Evolutionary conservation across 140 eudicot species (phyloP), one percentile per base, ranked within the genome.

Genomic region (Anethum foeniculum): DNA sequence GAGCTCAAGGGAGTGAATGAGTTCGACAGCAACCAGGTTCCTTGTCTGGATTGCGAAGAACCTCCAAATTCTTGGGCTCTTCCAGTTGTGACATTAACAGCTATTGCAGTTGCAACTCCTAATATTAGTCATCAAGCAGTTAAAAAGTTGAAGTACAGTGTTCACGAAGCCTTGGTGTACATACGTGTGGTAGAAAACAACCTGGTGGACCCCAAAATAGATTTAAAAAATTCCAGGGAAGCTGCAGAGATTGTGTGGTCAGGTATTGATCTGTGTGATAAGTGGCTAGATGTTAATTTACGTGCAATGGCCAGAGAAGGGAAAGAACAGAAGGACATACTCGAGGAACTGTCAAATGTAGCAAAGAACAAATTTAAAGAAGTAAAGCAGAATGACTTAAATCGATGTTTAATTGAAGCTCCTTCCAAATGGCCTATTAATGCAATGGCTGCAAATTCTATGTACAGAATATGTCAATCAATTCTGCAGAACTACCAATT

Each of bases 1-100:
- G 84, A 74, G 14, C 89, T 90, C 56, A 78, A 69, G 36, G 91
- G 93, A 15, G 85, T 87, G 10, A 28, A 58, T 6, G 86, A 86
- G 64, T 90, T 92, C 43, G 93, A 90, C 72, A 86, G 86, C 60
- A 79, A 84, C 64, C 43, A 62, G 56, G 76, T 90, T 77, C 89
- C 90, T 43, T 83, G 90, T 25, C 82, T 90, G 48, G 72, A 85
- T 71, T 43, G 77, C 52, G 85, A 47, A 39, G 86, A 87, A 38
- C 95, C 96, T 25, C 95, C 91, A 2, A 87, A 90, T 69, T 90
- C 89, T 85, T 92, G 97, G 97, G 95, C 93, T 77, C 90, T 92
- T 16, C 97, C 97, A 4, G 82, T 92, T 43, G 96, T 90, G 78
- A 90, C 97, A 77, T 83, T 92, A 80, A 90, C 94, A 47, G 87